These are phyloP conservation scores for Pestalotiopsis sp. DNA, from an alignment of 2,329 filamentous ascomycete genomes.

Conservation along the genomic window DNA sequence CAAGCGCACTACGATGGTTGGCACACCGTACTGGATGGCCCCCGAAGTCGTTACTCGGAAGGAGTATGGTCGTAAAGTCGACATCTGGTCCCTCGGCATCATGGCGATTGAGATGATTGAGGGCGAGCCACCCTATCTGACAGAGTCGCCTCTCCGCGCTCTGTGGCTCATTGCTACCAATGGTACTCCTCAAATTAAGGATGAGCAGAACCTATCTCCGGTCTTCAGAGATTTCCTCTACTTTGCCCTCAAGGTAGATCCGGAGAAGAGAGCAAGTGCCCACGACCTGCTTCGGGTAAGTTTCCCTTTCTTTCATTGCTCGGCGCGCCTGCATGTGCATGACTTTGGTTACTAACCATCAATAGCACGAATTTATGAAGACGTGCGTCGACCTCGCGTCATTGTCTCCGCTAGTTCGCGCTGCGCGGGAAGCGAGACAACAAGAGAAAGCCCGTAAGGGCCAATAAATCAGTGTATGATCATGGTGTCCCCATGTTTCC, in stretches of 20 bases:
- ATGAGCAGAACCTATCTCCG: conserved; percentile 78
- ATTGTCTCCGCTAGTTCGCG: conserved; percentile 83
- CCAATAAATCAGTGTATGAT: conserved; percentile 30
- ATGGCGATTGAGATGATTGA: conserved; percentile 99
- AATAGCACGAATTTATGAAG: conserved; percentile 80
- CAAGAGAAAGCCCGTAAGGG: conserved; percentile 81
- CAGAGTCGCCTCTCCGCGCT: conserved; percentile 89
- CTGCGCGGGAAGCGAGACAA: conserved; percentile 81
- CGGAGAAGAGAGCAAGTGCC: conserved; percentile 93
- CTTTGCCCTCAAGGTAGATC: conserved; percentile 94
- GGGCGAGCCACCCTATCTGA: conserved; percentile 95
- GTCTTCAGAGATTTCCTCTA: conserved; percentile 91
- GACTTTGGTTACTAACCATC: not conserved
- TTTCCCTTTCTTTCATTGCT: conserved; percentile 24
- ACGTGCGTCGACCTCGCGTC: conserved; percentile 74
- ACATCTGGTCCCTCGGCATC: conserved; percentile 98
- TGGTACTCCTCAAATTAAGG: conserved; percentile 92
- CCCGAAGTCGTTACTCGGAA: conserved; percentile 97
- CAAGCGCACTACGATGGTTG: conserved; percentile 98
- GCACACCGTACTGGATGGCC: conserved; percentile 99
- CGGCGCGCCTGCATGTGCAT: not conserved
- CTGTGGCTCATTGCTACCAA: conserved; percentile 97
- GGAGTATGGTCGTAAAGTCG: conserved; percentile 97
- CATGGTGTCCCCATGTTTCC: conserved; percentile 1
- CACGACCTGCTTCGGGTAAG: conserved; percentile 90